Base-by-base conservation (phyloP, 805 yeast species). In the Scheffersomyces amazonensis region DNA sequence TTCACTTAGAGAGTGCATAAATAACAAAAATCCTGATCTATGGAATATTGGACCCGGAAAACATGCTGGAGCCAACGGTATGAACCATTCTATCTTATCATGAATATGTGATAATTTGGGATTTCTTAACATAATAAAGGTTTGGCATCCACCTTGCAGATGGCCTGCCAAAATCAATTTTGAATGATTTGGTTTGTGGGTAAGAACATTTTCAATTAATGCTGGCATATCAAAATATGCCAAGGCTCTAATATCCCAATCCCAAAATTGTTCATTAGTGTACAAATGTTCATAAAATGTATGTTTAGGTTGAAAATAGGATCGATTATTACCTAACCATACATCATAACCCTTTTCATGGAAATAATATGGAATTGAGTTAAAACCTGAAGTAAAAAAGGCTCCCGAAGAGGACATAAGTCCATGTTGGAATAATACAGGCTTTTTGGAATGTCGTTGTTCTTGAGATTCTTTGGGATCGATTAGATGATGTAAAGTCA, bases 111-210 rank as follows among this genome's bases (percentile, higher is more conserved):
- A 27, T 27, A 64, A 50, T 15, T 62, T 48, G 4, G 48, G 53
- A 44, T 66, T 66, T 13, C 83, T 73, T 24, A 93, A 64, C 34
- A 88, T 77, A 50, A 85, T 64, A 39, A 88, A 83, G 0, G 84
- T 73, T 58, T 90, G 96, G 0, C 96, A 80, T 2, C 96, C 89
- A 1, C 98, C 98, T 62, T 93, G 98, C 12, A 95, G 87, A 56
- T 91, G 99, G 1, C 90, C 90, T 8, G 82, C 72, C 16, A 91
- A 60, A 0, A 83, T 71, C 6, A 90, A 49, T 49, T 80, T 75
- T 3, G 55, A 53, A 36, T 58, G 67, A 34, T 58, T 36, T 0
- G 76, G 68, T 37, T 63, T 60, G 38, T 63, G 66, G 2, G 56
- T 42, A 24, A 81, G 57, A 1, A 89, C 83, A 39, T 74, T 72